phyloP scores from a whole-genome alignment of 2,329 filamentous ascomycete species.

The Gnomoniopsis sp. region DNA sequence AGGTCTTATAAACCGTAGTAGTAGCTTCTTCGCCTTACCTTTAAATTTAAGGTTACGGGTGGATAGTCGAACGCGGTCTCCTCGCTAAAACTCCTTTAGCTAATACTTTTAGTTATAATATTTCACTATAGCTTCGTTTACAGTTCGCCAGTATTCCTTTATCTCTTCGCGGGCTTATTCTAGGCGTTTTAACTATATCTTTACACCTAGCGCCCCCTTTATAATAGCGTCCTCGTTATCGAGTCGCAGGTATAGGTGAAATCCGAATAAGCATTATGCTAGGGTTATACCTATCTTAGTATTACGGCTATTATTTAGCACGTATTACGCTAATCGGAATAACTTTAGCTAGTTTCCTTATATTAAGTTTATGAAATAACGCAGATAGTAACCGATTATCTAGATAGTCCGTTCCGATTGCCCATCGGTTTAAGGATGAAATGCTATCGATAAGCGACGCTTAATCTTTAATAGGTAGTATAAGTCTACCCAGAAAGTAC shows the following conservation, averaged over 20 bases:
- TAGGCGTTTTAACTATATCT: neutral
- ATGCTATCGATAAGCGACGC: slow-evolving; percentile 2
- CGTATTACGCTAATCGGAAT: neutral
- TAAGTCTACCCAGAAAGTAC: neutral
- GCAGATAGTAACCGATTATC: neutral
- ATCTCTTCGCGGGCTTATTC: neutral
- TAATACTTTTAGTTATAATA: neutral
- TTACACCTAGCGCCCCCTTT: neutral
- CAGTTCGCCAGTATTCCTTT: neutral
- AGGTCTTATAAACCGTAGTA: neutral
- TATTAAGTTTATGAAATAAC: neutral
- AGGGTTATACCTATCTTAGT: neutral
- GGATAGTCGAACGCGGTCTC: neutral
- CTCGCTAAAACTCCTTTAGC: neutral
- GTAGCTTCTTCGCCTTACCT: neutral
- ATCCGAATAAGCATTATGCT: neutral
- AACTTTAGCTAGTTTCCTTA: neutral
- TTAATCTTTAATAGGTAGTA: slow-evolving; percentile 11
- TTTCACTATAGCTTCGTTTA: neutral
- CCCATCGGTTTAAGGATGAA: slow-evolving; percentile 1
- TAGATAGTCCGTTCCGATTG: neutral
- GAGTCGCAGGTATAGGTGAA: neutral
- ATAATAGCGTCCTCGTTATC: neutral
- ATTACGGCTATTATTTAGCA: neutral
- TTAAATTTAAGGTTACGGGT: neutral